These are phyloP conservation scores for Aegilops umbellulata DNA, from an alignment of 176 grass and related monocot genomes.

Conservation along the genomic window DNA sequence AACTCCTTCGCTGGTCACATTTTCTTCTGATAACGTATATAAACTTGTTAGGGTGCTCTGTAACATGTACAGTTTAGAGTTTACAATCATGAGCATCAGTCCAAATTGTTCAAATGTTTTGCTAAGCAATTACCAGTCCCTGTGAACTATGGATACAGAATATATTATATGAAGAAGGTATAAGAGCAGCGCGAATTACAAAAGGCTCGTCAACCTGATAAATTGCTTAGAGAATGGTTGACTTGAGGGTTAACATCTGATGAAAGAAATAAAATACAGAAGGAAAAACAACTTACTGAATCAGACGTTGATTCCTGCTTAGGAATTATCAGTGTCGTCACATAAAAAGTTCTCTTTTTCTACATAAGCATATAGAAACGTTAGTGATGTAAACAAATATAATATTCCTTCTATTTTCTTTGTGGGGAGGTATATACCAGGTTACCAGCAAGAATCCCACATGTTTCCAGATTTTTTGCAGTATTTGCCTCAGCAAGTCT, in stretches of 20 bases:
- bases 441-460: constrained; percentile 92
- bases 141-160: background rate
- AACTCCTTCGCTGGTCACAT: background rate
- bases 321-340: constrained; percentile 89
- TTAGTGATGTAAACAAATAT: constrained; percentile 37
- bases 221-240: constrained; percentile 25
- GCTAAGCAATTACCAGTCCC: background rate
- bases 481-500: constrained; percentile 89
- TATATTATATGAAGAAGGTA: background rate
- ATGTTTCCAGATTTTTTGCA: constrained; percentile 93
- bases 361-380: constrained; percentile 36
- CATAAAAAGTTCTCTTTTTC: constrained; percentile 96
- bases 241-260: background rate
- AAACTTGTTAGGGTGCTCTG: background rate
- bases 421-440: constrained; percentile 51
- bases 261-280: constrained; percentile 11
- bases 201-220: background rate
- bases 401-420: constrained; percentile 11
- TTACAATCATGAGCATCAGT: background rate
- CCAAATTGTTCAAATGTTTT: constrained; percentile 3
- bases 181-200: background rate
- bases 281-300: constrained; percentile 73
- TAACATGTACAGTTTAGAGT: constrained; percentile 14
- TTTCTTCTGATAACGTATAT: background rate
- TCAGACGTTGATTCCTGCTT: constrained; percentile 95